Percentiles rank a stretch among this genome's conserved stretches.
These are phyloP conservation scores for Musa balbisiana DNA, from an alignment of 202 grass and related monocot genomes.

Conservation along the genomic window DNA sequence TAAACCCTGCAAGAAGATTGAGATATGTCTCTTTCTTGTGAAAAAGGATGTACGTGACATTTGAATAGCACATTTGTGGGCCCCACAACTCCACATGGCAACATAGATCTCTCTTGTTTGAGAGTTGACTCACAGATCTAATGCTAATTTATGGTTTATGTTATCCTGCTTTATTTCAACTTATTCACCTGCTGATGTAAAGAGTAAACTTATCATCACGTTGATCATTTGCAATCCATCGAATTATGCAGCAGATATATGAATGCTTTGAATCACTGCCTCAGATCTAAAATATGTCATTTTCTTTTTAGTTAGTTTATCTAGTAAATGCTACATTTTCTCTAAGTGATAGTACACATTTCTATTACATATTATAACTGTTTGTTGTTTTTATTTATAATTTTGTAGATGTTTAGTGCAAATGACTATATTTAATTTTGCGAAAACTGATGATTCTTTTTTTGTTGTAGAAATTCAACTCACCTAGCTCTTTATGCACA, in stretches of 20 bases:
- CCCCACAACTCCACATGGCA: too few relatives aligned
- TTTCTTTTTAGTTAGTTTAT: not conserved
- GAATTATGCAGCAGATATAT: not conserved
- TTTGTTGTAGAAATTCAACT: constrained; percentile 83
- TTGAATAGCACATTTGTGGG: too few relatives aligned
- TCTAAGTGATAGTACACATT: too few relatives aligned
- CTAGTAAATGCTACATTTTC: not conserved
- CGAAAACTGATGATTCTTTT: not conserved
- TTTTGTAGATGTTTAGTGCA: not conserved
- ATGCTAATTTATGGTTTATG: not conserved
- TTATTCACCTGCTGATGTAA: not conserved
- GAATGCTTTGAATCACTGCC: not conserved
- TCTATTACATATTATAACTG: not conserved
- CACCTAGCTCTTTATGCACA: constrained; percentile 71
- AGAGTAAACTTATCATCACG: not conserved
- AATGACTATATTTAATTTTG: not conserved
- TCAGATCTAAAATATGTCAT: not conserved
- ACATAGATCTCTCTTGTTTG: not conserved
- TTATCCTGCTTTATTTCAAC: not conserved
- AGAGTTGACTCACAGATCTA: not conserved
- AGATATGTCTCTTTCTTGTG: not conserved
- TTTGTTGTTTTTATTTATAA: not conserved
- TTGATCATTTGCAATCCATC: not conserved
- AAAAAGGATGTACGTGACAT: too few relatives aligned
- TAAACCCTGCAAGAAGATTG: not conserved